A percentile compares a stretch with the other conserved stretches of the same genome.
Conservation (phyloP, 192 early-diverging fungal species). For the Geranomyces michiganensis region DNA sequence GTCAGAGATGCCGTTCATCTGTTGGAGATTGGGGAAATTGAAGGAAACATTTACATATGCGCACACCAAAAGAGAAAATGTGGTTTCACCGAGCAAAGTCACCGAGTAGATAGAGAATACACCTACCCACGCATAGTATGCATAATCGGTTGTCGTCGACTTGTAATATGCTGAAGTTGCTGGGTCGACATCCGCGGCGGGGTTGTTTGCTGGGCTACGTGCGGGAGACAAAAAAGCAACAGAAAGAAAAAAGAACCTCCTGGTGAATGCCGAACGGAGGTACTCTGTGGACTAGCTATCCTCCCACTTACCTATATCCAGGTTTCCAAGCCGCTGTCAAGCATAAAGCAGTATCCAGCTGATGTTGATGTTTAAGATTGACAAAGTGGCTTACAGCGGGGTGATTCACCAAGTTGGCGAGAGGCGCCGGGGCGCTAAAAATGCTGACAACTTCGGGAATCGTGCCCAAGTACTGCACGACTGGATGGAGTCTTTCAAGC, state of each 20-base stretch:
- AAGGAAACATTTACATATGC: too few relatives aligned
- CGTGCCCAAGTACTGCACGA: background rate
- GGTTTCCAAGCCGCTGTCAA: background rate
- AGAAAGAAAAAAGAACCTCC: too few relatives aligned
- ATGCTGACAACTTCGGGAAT: background rate
- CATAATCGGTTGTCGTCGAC: conserved; percentile 3
- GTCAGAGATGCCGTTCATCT: background rate
- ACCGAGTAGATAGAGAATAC: background rate
- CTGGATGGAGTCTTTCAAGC: background rate
- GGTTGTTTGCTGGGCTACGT: background rate
- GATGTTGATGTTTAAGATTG: background rate
- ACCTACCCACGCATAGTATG: conserved; percentile 2
- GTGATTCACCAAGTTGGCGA: background rate
- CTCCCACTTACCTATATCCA: background rate
- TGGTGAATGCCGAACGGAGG: background rate
- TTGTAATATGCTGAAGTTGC: background rate
- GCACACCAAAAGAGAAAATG: too few relatives aligned
- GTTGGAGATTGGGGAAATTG: too few relatives aligned
- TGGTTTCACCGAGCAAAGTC: too few relatives aligned
- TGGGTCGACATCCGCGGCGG: background rate
- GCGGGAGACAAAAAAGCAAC: too few relatives aligned
- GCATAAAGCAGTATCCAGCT: background rate
- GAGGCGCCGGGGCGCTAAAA: background rate
- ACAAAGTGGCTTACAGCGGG: background rate
- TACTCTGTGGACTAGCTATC: background rate